These are phyloP conservation scores for Aureobasidium mangrovei DNA, from an alignment of 2,329 filamentous ascomycete genomes.

Conservation along the genomic window DNA sequence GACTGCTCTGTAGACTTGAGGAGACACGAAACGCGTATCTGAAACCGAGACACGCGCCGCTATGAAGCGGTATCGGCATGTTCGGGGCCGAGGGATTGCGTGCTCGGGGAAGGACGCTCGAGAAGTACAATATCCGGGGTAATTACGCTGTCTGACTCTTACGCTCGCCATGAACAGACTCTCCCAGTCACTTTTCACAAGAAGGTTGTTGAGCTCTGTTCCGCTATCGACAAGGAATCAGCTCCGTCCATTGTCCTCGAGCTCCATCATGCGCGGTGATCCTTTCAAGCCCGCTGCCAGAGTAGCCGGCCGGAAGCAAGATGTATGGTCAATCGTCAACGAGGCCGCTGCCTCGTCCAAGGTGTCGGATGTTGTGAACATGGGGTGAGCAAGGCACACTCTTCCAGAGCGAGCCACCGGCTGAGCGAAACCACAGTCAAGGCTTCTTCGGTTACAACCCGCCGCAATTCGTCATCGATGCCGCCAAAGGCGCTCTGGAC, in stretches of 20 bases:
- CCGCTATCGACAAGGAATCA: not conserved
- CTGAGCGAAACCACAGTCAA: slow-evolving; percentile 30
- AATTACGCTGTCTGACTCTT: not conserved
- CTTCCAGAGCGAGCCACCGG: not conserved
- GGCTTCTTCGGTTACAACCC: slow-evolving; percentile 91
- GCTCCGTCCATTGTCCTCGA: not conserved
- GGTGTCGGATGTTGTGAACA: slow-evolving; percentile 58
- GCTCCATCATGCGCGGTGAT: slow-evolving; percentile 23
- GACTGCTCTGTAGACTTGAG: not conserved
- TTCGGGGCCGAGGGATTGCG: not conserved
- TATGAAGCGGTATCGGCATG: slow-evolving; percentile 3
- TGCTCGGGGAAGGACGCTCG: not conserved
- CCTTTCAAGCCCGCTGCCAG: slow-evolving; percentile 46
- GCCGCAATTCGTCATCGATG: slow-evolving; percentile 79
- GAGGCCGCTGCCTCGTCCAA: slow-evolving; percentile 56
- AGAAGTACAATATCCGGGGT: slow-evolving; percentile 1
- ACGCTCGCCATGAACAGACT: not conserved
- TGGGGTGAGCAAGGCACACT: slow-evolving; percentile 38
- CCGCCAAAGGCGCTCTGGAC: slow-evolving; percentile 82
- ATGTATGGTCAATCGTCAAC: slow-evolving; percentile 60
- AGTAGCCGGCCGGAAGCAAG: slow-evolving; percentile 47
- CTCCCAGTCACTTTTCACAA: not conserved
- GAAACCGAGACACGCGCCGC: not conserved
- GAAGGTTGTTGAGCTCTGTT: not conserved
- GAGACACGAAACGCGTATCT: slow-evolving; percentile 3